A percentile compares a stretch with the other conserved stretches of the same genome.
Evolutionary conservation across 805 yeast species (phyloP).

Genomic region (Yarrowia alimentaria): DNA sequence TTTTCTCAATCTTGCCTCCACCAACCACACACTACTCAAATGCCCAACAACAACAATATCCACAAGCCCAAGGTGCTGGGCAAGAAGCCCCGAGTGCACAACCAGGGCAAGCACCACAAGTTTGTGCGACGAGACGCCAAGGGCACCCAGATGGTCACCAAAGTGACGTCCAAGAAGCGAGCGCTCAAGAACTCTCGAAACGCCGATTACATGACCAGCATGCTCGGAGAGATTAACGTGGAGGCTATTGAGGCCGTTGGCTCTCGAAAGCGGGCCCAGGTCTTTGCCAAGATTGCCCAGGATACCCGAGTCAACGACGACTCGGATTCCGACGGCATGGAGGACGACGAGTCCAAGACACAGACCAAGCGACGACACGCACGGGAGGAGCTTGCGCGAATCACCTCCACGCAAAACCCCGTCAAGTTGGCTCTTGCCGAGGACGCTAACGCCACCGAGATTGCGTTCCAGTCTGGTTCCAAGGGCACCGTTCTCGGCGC

Average conservation of each 20-base stretch:
- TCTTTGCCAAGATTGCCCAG: slow-evolving; percentile 46
- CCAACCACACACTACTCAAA: slow-evolving; percentile 34
- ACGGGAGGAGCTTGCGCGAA: slow-evolving; percentile 48
- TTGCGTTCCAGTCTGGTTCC: slow-evolving; percentile 49
- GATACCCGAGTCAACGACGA: slow-evolving; percentile 44
- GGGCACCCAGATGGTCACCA: slow-evolving; percentile 46
- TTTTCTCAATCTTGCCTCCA: not conserved
- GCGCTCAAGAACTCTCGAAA: slow-evolving; percentile 78
- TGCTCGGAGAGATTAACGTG: slow-evolving; percentile 41
- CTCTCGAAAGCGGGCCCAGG: slow-evolving; percentile 35
- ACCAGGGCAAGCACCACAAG: slow-evolving; percentile 30
- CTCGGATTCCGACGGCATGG: slow-evolving; percentile 46
- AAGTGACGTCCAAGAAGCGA: slow-evolving; percentile 66
- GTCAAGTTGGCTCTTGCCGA: slow-evolving; percentile 51
- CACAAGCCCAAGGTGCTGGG: slow-evolving; percentile 68
- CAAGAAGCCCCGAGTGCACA: slow-evolving; percentile 33
- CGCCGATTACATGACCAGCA: slow-evolving; percentile 62
- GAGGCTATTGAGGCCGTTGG: slow-evolving; percentile 27
- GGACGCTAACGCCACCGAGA: slow-evolving; percentile 50
- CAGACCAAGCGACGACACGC: slow-evolving; percentile 42
- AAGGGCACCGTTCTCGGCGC: slow-evolving; percentile 86
- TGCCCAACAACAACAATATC: slow-evolving; percentile 81
- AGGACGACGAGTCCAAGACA: slow-evolving; percentile 32
- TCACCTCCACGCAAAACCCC: slow-evolving; percentile 31
- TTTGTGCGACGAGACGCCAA: slow-evolving; percentile 25